phyloP scores from a whole-genome alignment of 2,329 filamentous ascomycete species.

The Colletotrichum spaethianum region DNA sequence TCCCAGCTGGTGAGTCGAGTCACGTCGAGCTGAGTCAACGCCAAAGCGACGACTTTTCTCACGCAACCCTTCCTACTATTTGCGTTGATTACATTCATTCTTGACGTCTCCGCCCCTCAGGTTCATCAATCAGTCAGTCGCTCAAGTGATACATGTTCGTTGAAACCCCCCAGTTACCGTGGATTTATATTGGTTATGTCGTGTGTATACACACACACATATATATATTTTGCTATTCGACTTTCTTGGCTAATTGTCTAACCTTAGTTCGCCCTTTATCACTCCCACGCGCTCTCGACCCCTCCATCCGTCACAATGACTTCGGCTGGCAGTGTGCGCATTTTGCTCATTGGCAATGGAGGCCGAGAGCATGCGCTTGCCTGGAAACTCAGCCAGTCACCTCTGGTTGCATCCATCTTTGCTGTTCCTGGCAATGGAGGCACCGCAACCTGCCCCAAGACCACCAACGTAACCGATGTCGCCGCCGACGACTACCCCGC shows the following conservation, averaged over 20 bases:
- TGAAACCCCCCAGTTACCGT: neutral
- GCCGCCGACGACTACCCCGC: constrained; percentile 71
- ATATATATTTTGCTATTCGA: neutral
- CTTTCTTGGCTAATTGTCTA: neutral
- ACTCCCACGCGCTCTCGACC: neutral
- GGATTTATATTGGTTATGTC: neutral
- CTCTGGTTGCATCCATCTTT: constrained; percentile 72
- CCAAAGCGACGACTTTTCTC: neutral
- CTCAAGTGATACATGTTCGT: neutral
- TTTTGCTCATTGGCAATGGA: constrained; percentile 81
- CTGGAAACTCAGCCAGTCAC: constrained; percentile 79
- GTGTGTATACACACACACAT: neutral
- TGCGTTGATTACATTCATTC: neutral
- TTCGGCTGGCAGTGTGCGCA: constrained; percentile 32
- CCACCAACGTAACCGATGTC: constrained; percentile 67
- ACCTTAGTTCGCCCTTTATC: neutral
- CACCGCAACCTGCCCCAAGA: constrained; percentile 68
- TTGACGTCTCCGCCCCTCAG: neutral
- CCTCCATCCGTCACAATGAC: constrained; percentile 18
- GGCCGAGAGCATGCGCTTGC: constrained; percentile 83
- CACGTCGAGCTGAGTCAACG: constrained; percentile 2
- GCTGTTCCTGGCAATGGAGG: constrained; percentile 77
- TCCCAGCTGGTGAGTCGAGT: neutral
- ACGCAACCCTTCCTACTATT: neutral
- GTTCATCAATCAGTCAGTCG: neutral